phyloP scores from a whole-genome alignment of 345 rosid species.

The Bruguiera parviflora region DNA sequence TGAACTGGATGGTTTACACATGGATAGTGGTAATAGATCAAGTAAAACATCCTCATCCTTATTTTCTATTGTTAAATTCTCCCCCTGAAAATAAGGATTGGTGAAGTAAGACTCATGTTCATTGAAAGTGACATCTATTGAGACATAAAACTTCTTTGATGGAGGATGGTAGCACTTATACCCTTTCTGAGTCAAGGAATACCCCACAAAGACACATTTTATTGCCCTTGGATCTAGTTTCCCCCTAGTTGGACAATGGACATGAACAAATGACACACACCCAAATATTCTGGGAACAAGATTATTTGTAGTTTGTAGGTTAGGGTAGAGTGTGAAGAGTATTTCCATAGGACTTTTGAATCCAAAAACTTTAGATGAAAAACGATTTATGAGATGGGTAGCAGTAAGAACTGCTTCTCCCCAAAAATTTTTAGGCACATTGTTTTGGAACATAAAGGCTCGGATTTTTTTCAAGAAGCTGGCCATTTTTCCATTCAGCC shows the following conservation, averaged over 20 bases:
- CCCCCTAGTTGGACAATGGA: neutral
- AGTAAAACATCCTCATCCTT: neutral
- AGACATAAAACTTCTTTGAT: neutral
- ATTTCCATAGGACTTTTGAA: neutral
- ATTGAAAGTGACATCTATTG: neutral
- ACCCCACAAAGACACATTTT: neutral
- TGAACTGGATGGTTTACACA: neutral
- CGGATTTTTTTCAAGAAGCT: neutral
- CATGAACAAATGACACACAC: constrained; percentile 6
- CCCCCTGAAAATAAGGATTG: neutral
- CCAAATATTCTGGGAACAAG: neutral
- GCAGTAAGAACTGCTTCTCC: neutral
- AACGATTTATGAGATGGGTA: neutral
- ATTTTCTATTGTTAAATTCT: neutral
- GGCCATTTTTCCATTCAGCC: neutral
- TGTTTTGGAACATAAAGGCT: neutral
- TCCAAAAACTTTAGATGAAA: neutral
- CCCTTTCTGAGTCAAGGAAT: neutral
- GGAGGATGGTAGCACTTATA: neutral
- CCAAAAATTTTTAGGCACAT: neutral
- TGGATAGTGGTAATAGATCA: neutral
- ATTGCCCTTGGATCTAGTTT: constrained; percentile 2
- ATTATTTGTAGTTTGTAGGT: neutral
- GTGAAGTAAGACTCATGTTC: neutral
- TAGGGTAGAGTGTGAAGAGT: neutral